Percentiles rank a stretch among this genome's conserved stretches.
These are phyloP conservation scores for Nakataea oryzae DNA, from an alignment of 2,329 filamentous ascomycete genomes.

Conservation along the genomic window DNA sequence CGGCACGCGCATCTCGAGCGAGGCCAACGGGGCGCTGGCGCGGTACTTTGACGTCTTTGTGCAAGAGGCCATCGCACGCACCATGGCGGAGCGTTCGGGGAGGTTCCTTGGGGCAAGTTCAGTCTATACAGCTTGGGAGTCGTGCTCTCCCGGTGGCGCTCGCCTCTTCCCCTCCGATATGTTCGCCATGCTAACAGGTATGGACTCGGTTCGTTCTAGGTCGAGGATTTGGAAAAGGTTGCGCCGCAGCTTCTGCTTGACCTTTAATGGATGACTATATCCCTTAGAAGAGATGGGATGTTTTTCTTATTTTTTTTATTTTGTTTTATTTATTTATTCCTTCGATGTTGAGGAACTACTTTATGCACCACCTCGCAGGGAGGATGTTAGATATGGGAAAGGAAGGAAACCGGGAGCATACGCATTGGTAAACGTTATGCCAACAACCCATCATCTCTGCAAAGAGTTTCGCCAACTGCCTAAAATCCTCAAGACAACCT, in stretches of 20 bases:
- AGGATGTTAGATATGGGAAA: no score
- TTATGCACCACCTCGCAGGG: no score
- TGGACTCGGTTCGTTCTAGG: slow-evolving; percentile 28
- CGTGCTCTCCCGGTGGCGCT: neutral
- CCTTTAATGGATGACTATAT: slow-evolving; percentile 44
- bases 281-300: neutral
- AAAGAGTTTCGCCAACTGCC: neutral
- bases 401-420: no score
- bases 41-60: slow-evolving; percentile 91
- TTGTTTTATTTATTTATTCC: no score
- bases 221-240: slow-evolving; percentile 83
- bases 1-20: slow-evolving; percentile 62
- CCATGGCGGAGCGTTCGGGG: slow-evolving; percentile 57
- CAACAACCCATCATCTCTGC: neutral
- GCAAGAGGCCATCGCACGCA: slow-evolving; percentile 74
- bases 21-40: slow-evolving; percentile 65
- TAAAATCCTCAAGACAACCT: neutral
- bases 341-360: no score
- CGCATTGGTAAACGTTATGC: no score
- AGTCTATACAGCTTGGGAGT: neutral
- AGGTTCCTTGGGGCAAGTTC: slow-evolving; percentile 63
- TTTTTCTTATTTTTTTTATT: no score
- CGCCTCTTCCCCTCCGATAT: no score
- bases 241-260: slow-evolving; percentile 79
- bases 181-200: neutral